Conservation (phyloP, 75 land plant genomes). For the Cryptomeria japonica region DNA sequence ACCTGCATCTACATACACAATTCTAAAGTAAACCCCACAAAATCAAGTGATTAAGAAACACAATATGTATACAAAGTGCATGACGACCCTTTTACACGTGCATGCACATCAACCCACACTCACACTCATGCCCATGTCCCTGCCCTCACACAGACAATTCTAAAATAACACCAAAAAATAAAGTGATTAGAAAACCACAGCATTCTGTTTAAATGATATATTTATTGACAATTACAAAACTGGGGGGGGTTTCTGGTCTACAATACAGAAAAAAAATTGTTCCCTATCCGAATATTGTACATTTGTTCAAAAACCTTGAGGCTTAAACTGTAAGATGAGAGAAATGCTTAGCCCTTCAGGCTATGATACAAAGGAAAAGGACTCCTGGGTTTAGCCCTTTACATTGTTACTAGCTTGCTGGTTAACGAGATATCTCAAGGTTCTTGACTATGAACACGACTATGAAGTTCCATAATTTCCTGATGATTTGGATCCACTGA, state of each 20-base stretch:
- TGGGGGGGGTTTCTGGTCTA: neutral
- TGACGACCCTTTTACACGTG: no score
- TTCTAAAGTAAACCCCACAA: no score
- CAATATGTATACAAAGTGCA: no score
- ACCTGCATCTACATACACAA: no score
- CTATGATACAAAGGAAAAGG: slow-evolving; percentile 2
- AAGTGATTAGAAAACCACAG: neutral
- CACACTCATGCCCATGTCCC: no score
- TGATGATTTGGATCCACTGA: slow-evolving; percentile 90
- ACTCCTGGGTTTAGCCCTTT: slow-evolving; percentile 2
- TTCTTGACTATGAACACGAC: slow-evolving; percentile 78
- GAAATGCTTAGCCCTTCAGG: neutral
- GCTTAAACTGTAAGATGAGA: neutral
- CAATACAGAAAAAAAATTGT: neutral
- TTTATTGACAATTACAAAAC: neutral
- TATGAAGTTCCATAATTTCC: slow-evolving; percentile 87
- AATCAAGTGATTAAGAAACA: no score
- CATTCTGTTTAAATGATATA: neutral
- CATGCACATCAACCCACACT: no score
- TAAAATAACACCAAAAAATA: neutral
- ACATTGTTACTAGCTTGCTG: neutral
- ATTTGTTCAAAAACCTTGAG: neutral
- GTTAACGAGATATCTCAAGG: slow-evolving; percentile 38
- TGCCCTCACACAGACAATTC: neutral
- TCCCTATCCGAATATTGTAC: neutral